Evolutionary conservation across 1,139 yeast species (phyloP).

Genomic region (Hemisphaericaspora lyxosophila): DNA sequence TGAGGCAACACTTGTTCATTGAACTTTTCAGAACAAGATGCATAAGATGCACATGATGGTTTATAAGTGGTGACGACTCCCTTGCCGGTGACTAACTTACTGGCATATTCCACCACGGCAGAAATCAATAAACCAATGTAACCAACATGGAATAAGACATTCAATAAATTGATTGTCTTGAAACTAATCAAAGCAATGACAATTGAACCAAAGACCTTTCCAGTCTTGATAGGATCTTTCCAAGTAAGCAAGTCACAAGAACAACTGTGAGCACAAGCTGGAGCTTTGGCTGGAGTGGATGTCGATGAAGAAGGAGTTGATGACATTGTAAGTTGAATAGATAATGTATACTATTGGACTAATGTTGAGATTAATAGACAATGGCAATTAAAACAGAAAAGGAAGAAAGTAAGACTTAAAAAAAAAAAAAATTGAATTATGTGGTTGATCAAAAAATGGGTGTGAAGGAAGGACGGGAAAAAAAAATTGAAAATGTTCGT

Average conservation of each 20-base stretch:
- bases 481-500: too few relatives aligned
- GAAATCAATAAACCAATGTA: slow-evolving; percentile 51
- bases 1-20: slow-evolving; percentile 43
- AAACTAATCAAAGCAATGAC: slow-evolving; percentile 59
- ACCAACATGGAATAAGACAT: slow-evolving; percentile 60
- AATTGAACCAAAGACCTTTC: slow-evolving; percentile 68
- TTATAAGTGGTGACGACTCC: slow-evolving; percentile 69
- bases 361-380: background rate
- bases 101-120: slow-evolving; percentile 68
- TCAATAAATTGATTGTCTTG: slow-evolving; percentile 69
- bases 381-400: background rate
- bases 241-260: slow-evolving; percentile 60
- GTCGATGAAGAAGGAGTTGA: too few relatives aligned
- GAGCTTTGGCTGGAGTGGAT: background rate
- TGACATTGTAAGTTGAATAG: too few relatives aligned
- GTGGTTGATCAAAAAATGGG: too few relatives aligned
- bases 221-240: slow-evolving; percentile 80
- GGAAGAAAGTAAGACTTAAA: too few relatives aligned
- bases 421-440: too few relatives aligned
- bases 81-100: slow-evolving; percentile 65
- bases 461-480: too few relatives aligned
- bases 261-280: slow-evolving; percentile 6
- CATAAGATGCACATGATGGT: slow-evolving; percentile 43
- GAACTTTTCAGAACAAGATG: slow-evolving; percentile 40
- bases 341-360: too few relatives aligned